A percentile compares a stretch with the other conserved stretches of the same genome.
These are phyloP conservation scores for Boletus sensibilis DNA, from an alignment of 768 basidiomycete species.

Conservation along the genomic window DNA sequence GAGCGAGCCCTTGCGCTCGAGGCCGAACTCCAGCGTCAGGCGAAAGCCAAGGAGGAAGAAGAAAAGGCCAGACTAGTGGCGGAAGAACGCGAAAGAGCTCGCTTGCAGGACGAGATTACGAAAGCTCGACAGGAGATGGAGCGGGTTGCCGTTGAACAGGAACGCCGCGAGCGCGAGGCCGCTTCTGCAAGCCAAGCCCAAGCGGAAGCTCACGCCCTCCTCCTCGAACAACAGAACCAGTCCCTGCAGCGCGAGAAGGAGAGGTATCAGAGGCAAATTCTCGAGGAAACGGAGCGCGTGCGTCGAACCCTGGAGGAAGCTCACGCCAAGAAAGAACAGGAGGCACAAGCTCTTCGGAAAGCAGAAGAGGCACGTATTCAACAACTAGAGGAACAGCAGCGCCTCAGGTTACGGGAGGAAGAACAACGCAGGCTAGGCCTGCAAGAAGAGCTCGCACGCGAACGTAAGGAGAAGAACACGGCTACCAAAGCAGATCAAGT, in stretches of 20 bases:
- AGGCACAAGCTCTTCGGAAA: slow-evolving; percentile 16
- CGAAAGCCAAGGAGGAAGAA: slow-evolving; percentile 25
- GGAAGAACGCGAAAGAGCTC: slow-evolving; percentile 31
- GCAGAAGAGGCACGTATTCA: slow-evolving; percentile 28
- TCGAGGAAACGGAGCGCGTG: slow-evolving; percentile 28
- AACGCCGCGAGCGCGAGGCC: slow-evolving; percentile 27
- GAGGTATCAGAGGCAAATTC: slow-evolving; percentile 21
- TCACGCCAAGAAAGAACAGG: slow-evolving; percentile 26
- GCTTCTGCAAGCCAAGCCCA: slow-evolving; percentile 24
- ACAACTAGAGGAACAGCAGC: slow-evolving; percentile 29
- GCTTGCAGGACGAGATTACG: slow-evolving; percentile 29
- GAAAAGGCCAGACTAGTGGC: slow-evolving; percentile 19
- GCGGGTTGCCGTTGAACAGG: slow-evolving; percentile 23
- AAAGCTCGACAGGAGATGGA: slow-evolving; percentile 29
- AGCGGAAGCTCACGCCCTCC: slow-evolving; percentile 24
- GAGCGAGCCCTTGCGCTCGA: slow-evolving; percentile 33
- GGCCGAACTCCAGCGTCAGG: slow-evolving; percentile 29
- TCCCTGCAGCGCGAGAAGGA: slow-evolving; percentile 27
- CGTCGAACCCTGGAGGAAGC: slow-evolving; percentile 26
- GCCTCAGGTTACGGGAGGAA: slow-evolving; percentile 29
- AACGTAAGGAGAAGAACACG: slow-evolving; percentile 20
- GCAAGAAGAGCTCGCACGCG: slow-evolving; percentile 28
- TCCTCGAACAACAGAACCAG: slow-evolving; percentile 25
- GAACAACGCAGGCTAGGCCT: slow-evolving; percentile 25
- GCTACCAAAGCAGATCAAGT: slow-evolving; percentile 15